phyloP scores from a whole-genome alignment of 2,329 filamentous ascomycete species.

The Alternaria gaisen region DNA sequence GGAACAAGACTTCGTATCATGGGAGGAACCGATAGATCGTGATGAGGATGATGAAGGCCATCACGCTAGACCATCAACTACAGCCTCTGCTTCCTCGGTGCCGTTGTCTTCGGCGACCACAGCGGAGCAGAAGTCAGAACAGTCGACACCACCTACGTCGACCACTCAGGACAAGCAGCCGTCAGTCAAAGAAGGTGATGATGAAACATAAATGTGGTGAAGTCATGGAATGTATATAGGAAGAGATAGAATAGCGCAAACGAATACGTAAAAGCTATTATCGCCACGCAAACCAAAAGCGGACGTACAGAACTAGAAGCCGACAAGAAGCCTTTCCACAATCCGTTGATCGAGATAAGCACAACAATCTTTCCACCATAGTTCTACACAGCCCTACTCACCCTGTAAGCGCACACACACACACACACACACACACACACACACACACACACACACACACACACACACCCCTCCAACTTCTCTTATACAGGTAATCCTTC shows the following conservation, averaged over 20 bases:
- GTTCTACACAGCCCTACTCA: not conserved
- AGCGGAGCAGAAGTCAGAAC: not conserved
- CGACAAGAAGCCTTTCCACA: not conserved
- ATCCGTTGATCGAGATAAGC: no score
- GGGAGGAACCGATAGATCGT: slow-evolving; percentile 34
- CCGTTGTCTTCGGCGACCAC: not conserved
- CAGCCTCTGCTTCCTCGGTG: not conserved
- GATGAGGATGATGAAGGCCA: slow-evolving; percentile 28
- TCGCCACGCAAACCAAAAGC: no score
- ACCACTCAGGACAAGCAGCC: not conserved
- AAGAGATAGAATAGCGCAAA: not conserved
- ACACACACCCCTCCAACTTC: no score
- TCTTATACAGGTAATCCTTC: not conserved
- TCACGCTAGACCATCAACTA: not conserved
- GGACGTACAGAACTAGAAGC: not conserved
- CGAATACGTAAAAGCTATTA: no score
- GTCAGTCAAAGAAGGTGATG: not conserved
- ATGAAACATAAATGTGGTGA: not conserved
- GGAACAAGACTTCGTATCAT: slow-evolving; percentile 24
- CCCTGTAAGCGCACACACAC: no score
- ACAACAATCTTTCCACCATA: not conserved
- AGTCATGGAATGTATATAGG: not conserved
- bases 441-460: no score
- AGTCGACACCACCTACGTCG: not conserved
- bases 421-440: no score